Evolutionary conservation across 2,329 filamentous ascomycete species (phyloP).

Genomic region (Colletotrichum karsti): DNA sequence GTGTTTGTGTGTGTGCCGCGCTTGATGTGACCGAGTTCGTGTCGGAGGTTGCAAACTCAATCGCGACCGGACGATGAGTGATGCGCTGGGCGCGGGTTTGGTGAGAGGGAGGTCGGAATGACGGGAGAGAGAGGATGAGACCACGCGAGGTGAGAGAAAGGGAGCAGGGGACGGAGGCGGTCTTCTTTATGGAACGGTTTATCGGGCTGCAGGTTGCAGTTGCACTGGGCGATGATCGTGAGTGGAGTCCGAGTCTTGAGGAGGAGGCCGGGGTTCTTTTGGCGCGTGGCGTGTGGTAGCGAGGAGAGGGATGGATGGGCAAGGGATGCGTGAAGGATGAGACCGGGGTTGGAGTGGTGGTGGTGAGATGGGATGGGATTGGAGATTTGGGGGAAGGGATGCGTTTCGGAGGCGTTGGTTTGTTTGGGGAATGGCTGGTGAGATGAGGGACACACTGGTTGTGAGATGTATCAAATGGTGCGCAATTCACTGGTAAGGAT

Average conservation of each 20-base stretch:
- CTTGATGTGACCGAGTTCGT: neutral
- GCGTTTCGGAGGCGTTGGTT: neutral
- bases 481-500: neutral
- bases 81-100: neutral
- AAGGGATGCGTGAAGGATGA: neutral
- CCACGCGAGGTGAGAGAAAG: neutral
- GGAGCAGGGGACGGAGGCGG: neutral
- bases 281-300: constrained; percentile 13
- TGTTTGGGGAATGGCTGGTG: neutral
- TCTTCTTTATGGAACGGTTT: constrained; percentile 23
- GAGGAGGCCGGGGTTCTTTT: constrained; percentile 1
- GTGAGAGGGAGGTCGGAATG: neutral
- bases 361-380: neutral
- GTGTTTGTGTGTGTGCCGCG: neutral
- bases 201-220: constrained; percentile 28
- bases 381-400: neutral
- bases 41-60: constrained; percentile 22
- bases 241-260: constrained; percentile 13
- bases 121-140: neutral
- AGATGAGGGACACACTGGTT: neutral
- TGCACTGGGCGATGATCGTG: constrained; percentile 26
- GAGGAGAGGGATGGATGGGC: neutral
- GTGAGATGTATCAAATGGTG: neutral
- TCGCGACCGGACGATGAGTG: constrained; percentile 5
- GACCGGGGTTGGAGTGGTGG: neutral